phyloP scores from a whole-genome alignment of 805 yeast genomes.

The Kodamaea lidongshanica region DNA sequence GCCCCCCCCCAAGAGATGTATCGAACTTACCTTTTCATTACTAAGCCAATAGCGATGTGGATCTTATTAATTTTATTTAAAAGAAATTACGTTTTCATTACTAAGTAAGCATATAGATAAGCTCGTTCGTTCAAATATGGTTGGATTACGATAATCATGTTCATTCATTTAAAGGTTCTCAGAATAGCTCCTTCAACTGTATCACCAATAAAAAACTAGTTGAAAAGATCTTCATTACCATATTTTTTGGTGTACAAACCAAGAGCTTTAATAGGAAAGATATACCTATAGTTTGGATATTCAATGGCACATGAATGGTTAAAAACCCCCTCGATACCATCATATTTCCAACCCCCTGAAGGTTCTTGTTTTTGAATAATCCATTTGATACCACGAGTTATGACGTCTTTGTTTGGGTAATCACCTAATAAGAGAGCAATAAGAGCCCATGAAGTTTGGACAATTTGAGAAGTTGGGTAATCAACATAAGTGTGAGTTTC shows the following conservation, averaged over 20 bases:
- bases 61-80: too few species aligned
- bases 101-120: too few species aligned
- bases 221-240: constrained; percentile 17
- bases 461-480: constrained; percentile 57
- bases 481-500: constrained; percentile 75
- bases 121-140: too few species aligned
- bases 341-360: constrained; percentile 82
- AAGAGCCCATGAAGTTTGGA: constrained; percentile 90
- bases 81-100: too few species aligned
- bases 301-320: constrained; percentile 89
- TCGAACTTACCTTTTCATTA: too few species aligned
- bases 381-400: constrained; percentile 57
- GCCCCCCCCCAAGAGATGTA: too few species aligned
- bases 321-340: constrained; percentile 91
- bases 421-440: constrained; percentile 75
- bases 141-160: too few species aligned
- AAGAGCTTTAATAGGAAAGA: constrained; percentile 88
- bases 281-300: constrained; percentile 85
- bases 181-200: too few species aligned
- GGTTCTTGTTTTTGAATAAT: constrained; percentile 59
- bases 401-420: constrained; percentile 64
- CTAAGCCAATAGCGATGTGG: too few species aligned
- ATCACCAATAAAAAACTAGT: too few species aligned
- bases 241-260: constrained; percentile 53
- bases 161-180: too few species aligned